Evolutionary conservation across 805 yeast genomes (phyloP), one percentile per base, ranked within the genome.

Genomic region (Hagleromyces aurorensis): DNA sequence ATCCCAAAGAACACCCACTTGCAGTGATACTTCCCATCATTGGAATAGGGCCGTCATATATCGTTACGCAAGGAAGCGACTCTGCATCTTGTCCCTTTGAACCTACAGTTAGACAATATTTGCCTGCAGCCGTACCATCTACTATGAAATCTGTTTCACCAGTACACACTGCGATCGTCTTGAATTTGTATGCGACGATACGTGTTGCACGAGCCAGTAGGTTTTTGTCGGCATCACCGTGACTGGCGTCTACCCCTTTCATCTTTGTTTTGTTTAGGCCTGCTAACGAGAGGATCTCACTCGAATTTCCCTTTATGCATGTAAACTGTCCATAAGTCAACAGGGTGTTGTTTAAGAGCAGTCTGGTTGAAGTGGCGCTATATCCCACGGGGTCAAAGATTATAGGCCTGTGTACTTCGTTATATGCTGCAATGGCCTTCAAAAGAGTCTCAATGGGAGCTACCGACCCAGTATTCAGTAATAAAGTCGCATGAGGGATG

Each of bases 311-410:
- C 52, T 87, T 84, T 40, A 86, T 75, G 16, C 80, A 85, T 17
- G 72, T 61, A 38, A 65, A 67, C 44, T 66, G 69, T 1, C 84
- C 85, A 8, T 64, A 52, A 20, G 75, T 63, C 18, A 86, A 52
- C 7, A 85, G 43, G 1, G 50, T 48, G 16, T 61, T 51, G 29
- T 75, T 69, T 11, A 74, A 61, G 3, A 55, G 45, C 21, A 61
- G 59, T 35, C 96, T 65, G 4, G 71, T 67, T 3, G 47, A 33
- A 0, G 94, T 67, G 0, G 96, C 95, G 16, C 94, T 94, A 21
- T 78, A 84, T 1, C 86, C 96, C n/a, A 86, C 95, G 1, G 96
- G 96, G 52, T 86, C 96, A 42, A 80, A 77, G 0, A 86, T 72
- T 18, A 86, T 68, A 3, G 83, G 87, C 25, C 67, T 63, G 3